A percentile compares a stretch with the other conserved stretches of the same genome.
Evolutionary conservation across 2,329 filamentous ascomycete genomes (phyloP).

Genomic region (Cordyceps cicadae): DNA sequence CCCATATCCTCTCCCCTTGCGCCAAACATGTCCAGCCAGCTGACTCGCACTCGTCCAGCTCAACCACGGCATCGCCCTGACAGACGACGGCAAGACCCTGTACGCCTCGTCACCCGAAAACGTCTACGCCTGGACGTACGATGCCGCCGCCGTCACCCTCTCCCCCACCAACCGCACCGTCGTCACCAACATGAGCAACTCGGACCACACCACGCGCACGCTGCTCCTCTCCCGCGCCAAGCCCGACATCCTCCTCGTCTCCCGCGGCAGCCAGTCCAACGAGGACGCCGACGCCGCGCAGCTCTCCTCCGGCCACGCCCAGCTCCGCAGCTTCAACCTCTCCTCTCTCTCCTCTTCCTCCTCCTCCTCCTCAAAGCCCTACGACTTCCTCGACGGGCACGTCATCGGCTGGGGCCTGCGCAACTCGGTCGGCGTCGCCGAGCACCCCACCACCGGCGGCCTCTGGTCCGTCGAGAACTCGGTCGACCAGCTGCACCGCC

Average conservation of each 20-base stretch:
- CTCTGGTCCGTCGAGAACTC: constrained; percentile 62
- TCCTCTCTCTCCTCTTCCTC: too few species aligned
- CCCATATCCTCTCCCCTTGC: not conserved
- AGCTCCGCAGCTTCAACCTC: constrained; percentile 53
- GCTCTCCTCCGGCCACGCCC: constrained; percentile 50
- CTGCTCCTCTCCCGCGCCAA: constrained; percentile 50
- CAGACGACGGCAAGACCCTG: constrained; percentile 42
- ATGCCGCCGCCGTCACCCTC: constrained; percentile 42
- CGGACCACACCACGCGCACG: constrained; percentile 59
- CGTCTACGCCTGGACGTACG: constrained; percentile 60
- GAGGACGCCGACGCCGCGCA: constrained; percentile 48
- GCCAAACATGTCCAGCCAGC: too few species aligned
- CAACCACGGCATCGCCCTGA: constrained; percentile 49
- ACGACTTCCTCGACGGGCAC: constrained; percentile 39
- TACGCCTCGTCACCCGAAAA: constrained; percentile 49
- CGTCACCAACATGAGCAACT: constrained; percentile 53
- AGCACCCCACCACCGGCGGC: constrained; percentile 45
- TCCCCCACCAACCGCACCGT: constrained; percentile 37
- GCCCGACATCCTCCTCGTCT: constrained; percentile 54
- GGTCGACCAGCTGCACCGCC: constrained; percentile 53
- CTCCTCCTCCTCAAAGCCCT: constrained; percentile 22
- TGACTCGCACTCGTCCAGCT: constrained; percentile 26
- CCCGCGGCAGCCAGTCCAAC: constrained; percentile 55
- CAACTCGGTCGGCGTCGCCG: constrained; percentile 64
- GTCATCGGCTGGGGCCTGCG: constrained; percentile 60